Percentiles rank a stretch among this genome's conserved stretches.
Evolutionary conservation across 2,329 filamentous ascomycete species (phyloP).

Genomic region (Sarocladiaceae sp.): DNA sequence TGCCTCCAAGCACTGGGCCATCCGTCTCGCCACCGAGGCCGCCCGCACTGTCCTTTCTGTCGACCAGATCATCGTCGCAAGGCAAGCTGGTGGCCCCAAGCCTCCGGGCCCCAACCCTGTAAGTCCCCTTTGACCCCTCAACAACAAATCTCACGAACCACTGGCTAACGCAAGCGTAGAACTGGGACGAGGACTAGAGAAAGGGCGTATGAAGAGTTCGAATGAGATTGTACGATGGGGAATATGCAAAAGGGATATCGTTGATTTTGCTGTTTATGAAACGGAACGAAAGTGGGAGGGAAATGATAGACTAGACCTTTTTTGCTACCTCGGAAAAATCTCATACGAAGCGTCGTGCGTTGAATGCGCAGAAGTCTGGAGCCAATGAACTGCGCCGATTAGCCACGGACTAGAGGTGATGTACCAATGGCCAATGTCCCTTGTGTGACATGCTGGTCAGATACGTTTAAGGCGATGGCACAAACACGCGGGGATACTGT

Average conservation of each 20-base stretch:
- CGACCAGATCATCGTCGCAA: conserved; percentile 97
- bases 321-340: not conserved
- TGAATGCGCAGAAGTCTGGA: too few species aligned
- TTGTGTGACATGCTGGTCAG: too few species aligned
- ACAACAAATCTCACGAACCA: too few species aligned
- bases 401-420: too few species aligned
- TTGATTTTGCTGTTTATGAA: conserved; percentile 5
- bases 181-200: conserved; percentile 59
- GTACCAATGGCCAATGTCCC: too few species aligned
- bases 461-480: too few species aligned
- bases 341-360: not conserved
- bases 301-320: conserved; percentile 2
- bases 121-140: conserved; percentile 22
- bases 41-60: conserved; percentile 91
- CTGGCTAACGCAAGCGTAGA: conserved; percentile 32
- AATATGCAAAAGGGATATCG: conserved; percentile 15
- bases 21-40: conserved; percentile 92
- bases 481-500: too few species aligned
- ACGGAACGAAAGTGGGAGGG: conserved; percentile 10
- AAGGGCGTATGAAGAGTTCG: conserved; percentile 16
- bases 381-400: too few species aligned
- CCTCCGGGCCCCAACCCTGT: conserved; percentile 85
- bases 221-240: conserved; percentile 8
- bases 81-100: conserved; percentile 96
- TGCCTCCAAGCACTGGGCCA: conserved; percentile 91